phyloP scores from a whole-genome alignment of 306 rosid species.

The Medicago truncatula region DNA sequence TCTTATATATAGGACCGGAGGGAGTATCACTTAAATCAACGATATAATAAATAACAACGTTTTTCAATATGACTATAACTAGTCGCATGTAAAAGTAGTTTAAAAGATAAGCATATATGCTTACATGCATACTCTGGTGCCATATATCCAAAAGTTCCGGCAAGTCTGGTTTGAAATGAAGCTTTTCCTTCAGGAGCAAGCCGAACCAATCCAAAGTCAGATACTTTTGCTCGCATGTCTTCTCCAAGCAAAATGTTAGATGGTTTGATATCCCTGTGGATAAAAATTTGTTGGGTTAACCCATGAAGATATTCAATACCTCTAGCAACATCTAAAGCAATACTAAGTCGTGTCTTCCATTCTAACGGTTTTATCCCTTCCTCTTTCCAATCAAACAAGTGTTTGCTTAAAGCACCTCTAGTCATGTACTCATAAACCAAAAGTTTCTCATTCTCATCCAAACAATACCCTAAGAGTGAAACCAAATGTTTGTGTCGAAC shows the following conservation, averaged over 20 bases:
- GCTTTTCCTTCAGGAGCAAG: slow-evolving; percentile 92
- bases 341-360: slow-evolving; percentile 76
- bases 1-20: too few species aligned
- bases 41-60: background rate
- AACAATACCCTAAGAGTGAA: slow-evolving; percentile 89
- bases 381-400: slow-evolving; percentile 63
- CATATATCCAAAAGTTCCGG: slow-evolving; percentile 95
- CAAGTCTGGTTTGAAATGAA: slow-evolving; percentile 80
- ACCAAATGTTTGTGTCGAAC: slow-evolving; percentile 89
- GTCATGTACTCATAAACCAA: slow-evolving; percentile 93
- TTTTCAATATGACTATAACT: background rate
- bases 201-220: slow-evolving; percentile 94
- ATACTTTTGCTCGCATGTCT: slow-evolving; percentile 85
- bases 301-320: slow-evolving; percentile 90
- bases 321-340: slow-evolving; percentile 94
- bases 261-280: slow-evolving; percentile 94
- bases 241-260: slow-evolving; percentile 95
- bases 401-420: slow-evolving; percentile 74
- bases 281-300: slow-evolving; percentile 80
- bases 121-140: slow-evolving; percentile 97
- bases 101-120: background rate
- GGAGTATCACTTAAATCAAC: background rate
- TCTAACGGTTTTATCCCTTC: slow-evolving; percentile 71
- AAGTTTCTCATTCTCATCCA: slow-evolving; percentile 86
- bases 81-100: background rate